phyloP scores from a whole-genome alignment of 352 stramenopile species.

The Pythium coloratum region DNA sequence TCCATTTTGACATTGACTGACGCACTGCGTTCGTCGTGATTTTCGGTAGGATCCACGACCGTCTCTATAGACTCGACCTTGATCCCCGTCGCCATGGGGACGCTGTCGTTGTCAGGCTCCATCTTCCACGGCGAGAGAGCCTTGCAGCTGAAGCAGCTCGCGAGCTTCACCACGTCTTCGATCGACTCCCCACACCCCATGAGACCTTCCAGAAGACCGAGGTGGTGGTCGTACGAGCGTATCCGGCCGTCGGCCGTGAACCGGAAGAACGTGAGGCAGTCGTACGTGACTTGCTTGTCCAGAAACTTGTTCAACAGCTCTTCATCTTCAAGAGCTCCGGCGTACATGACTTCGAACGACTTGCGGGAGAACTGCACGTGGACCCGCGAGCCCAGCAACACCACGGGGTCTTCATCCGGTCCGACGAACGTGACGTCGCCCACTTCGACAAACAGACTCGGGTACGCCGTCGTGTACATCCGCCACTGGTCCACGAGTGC shows the following conservation, averaged over 20 bases:
- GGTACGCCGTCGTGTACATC: slow-evolving; percentile 27
- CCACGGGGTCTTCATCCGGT: slow-evolving; percentile 20
- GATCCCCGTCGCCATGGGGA: slow-evolving; percentile 1
- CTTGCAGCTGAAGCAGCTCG: slow-evolving; percentile 15
- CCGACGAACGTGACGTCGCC: slow-evolving; percentile 22
- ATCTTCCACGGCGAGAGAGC: slow-evolving; percentile 15
- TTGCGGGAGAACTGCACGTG: slow-evolving; percentile 24
- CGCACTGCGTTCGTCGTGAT: not conserved
- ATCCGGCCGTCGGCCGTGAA: slow-evolving; percentile 30
- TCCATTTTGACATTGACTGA: slow-evolving; percentile 8
- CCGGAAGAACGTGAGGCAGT: slow-evolving; percentile 25
- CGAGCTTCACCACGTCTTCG: slow-evolving; percentile 14
- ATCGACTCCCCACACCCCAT: slow-evolving; percentile 2
- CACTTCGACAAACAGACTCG: slow-evolving; percentile 27
- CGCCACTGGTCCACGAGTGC: slow-evolving; percentile 31
- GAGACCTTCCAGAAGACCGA: slow-evolving; percentile 19
- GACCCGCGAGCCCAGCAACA: slow-evolving; percentile 22
- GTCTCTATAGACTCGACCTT: slow-evolving; percentile 17
- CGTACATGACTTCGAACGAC: slow-evolving; percentile 32
- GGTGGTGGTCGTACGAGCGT: slow-evolving; percentile 19
- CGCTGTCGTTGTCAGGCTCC: not conserved
- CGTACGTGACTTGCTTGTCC: slow-evolving; percentile 23
- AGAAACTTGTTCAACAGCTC: slow-evolving; percentile 26
- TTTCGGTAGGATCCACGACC: not conserved
- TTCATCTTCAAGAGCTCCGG: slow-evolving; percentile 18